phyloP scores from a whole-genome alignment of 345 rosid genomes.

The Populus simonii region DNA sequence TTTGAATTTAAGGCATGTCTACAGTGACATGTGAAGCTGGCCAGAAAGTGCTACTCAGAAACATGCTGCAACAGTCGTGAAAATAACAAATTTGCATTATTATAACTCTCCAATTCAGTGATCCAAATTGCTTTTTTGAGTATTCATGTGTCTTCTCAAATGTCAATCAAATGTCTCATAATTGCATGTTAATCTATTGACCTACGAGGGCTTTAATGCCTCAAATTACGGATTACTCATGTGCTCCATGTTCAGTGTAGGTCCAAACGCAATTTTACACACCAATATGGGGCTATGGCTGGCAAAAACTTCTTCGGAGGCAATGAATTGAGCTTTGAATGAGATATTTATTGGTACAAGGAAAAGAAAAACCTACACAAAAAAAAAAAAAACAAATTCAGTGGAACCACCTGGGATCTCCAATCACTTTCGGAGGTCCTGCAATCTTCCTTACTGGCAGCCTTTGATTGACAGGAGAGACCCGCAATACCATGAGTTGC shows the following conservation, averaged over 20 bases:
- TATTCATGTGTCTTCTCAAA: not conserved
- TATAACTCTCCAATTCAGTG: not conserved
- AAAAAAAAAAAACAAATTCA: not conserved
- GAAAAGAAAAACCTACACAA: not conserved
- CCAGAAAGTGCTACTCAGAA: not conserved
- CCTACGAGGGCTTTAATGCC: not conserved
- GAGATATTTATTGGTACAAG: too few species aligned
- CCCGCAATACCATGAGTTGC: slow-evolving; percentile 6
- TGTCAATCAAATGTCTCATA: slow-evolving; percentile 6
- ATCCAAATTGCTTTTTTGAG: not conserved
- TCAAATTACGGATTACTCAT: not conserved
- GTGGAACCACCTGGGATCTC: slow-evolving; percentile 15
- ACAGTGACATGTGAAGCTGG: not conserved
- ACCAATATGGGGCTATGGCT: not conserved
- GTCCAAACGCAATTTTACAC: not conserved
- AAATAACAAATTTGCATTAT: not conserved
- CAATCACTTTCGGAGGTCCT: slow-evolving; percentile 15
- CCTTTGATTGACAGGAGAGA: slow-evolving; percentile 9
- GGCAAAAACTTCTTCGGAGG: not conserved
- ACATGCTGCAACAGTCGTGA: not conserved
- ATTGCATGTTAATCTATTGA: not conserved
- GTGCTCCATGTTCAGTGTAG: not conserved
- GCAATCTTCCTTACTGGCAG: slow-evolving; percentile 2
- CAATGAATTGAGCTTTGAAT: not conserved
- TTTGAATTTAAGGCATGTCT: not conserved